Evolutionary conservation across 1,284 basidiomycete genomes (phyloP).

Genomic region (Leccinum griseonigrum): DNA sequence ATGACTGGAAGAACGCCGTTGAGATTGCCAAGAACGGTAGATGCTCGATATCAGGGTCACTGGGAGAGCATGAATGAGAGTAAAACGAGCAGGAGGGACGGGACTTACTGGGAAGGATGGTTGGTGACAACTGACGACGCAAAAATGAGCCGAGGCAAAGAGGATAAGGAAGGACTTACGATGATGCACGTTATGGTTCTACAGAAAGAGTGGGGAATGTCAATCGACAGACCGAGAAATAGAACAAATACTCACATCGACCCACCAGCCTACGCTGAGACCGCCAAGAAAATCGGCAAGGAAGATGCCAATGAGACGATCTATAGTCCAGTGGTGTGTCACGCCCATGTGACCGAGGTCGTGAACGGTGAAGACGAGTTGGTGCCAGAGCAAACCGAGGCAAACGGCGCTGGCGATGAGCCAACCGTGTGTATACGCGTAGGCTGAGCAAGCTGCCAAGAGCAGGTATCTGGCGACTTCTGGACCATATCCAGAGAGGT

Average conservation of each 20-base stretch:
- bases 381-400: constrained; percentile 93
- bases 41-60: constrained; percentile 95
- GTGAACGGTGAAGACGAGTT: constrained; percentile 90
- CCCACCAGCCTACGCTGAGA: constrained; percentile 97
- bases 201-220: neutral
- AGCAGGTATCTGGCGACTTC: constrained; percentile 79
- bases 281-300: constrained; percentile 90
- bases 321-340: constrained; percentile 82
- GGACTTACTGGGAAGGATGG: constrained; percentile 87
- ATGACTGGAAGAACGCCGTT: constrained; percentile 76
- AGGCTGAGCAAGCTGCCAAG: constrained; percentile 58
- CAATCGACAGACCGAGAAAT: neutral
- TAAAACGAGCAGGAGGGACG: neutral
- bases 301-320: constrained; percentile 80
- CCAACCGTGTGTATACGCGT: constrained; percentile 66
- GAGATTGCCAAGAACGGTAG: constrained; percentile 97
- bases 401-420: constrained; percentile 71
- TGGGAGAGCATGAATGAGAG: constrained; percentile 38
- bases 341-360: constrained; percentile 96
- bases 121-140: constrained; percentile 81
- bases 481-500: constrained; percentile 86
- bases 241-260: constrained; percentile 66
- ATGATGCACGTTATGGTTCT: constrained; percentile 99
- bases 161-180: constrained; percentile 44
- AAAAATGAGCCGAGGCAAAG: constrained; percentile 15